Evolutionary conservation across 768 basidiomycete genomes (phyloP).

Genomic region (Termitomyces sp.): DNA sequence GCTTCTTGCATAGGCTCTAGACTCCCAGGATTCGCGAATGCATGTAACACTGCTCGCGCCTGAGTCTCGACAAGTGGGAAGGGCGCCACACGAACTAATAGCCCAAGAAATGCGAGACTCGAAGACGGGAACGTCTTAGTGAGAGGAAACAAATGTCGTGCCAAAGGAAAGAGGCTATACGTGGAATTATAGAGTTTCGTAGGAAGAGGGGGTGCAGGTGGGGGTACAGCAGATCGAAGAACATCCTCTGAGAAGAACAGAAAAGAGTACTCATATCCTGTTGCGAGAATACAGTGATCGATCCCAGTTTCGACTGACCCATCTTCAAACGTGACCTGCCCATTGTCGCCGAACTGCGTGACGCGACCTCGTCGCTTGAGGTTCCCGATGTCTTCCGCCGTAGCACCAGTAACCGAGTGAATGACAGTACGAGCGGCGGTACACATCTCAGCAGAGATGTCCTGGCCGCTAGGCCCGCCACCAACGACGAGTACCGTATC

Average conservation of each 20-base stretch:
- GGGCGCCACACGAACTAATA: slow-evolving; percentile 59
- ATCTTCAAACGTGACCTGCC: slow-evolving; percentile 58
- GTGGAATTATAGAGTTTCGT: slow-evolving; percentile 60
- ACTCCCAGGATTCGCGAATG: slow-evolving; percentile 49
- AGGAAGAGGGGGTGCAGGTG: slow-evolving; percentile 49
- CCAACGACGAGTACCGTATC: slow-evolving; percentile 47
- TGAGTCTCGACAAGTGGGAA: slow-evolving; percentile 81
- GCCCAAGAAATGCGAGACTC: slow-evolving; percentile 65
- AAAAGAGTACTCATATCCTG: slow-evolving; percentile 67
- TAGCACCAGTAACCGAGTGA: slow-evolving; percentile 48
- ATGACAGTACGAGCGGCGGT: slow-evolving; percentile 45
- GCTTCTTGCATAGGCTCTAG: slow-evolving; percentile 51
- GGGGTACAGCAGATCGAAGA: slow-evolving; percentile 35
- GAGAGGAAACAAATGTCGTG: slow-evolving; percentile 68
- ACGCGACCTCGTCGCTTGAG: slow-evolving; percentile 43
- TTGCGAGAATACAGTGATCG: slow-evolving; percentile 70
- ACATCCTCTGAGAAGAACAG: slow-evolving; percentile 54
- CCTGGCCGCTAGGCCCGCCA: slow-evolving; percentile 64
- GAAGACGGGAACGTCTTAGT: slow-evolving; percentile 41
- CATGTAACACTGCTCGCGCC: slow-evolving; percentile 57
- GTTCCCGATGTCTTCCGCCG: slow-evolving; percentile 29
- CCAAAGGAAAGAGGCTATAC: slow-evolving; percentile 68
- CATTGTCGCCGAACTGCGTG: slow-evolving; percentile 36
- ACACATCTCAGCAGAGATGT: slow-evolving; percentile 62
- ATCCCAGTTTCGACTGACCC: slow-evolving; percentile 52